These are phyloP conservation scores for Cercospora janseana DNA, from an alignment of 2,329 filamentous ascomycete genomes.

Conservation along the genomic window DNA sequence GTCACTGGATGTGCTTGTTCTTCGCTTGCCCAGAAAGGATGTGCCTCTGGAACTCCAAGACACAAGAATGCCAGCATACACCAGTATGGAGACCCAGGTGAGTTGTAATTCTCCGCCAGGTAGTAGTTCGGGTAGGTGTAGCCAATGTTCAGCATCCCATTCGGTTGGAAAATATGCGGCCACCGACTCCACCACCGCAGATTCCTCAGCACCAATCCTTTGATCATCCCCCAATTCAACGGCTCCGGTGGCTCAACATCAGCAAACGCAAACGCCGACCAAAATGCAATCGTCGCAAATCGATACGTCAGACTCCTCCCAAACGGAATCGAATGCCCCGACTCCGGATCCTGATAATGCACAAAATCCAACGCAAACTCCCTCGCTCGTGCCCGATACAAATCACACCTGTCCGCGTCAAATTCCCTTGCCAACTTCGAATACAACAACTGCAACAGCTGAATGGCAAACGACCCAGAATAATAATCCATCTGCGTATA, in stretches of 20 bases:
- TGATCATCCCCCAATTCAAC: conserved; percentile 75
- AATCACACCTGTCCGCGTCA: conserved; percentile 63
- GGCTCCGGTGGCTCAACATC: conserved; percentile 70
- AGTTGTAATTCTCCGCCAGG: conserved; percentile 81
- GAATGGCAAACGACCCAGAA: conserved; percentile 77
- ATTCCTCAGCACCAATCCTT: conserved; percentile 71
- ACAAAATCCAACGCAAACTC: conserved; percentile 67
- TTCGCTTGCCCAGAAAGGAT: conserved; percentile 71
- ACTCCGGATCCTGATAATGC: conserved; percentile 70
- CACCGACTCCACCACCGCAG: conserved; percentile 78
- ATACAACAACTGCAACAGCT: conserved; percentile 75
- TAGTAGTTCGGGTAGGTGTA: conserved; percentile 80
- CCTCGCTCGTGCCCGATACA: conserved; percentile 68
- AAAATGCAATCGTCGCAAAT: conserved; percentile 84
- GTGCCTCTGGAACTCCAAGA: conserved; percentile 64
- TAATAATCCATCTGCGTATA: conserved; percentile 87
- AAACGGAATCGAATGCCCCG: conserved; percentile 70
- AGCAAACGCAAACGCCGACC: conserved; percentile 74
- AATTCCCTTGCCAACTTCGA: conserved; percentile 65
- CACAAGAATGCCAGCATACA: conserved; percentile 75
- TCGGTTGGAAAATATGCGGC: conserved; percentile 69
- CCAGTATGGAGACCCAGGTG: conserved; percentile 71
- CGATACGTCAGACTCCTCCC: conserved; percentile 75
- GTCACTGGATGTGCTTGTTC: conserved; percentile 55
- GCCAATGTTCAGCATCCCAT: conserved; percentile 72